Evolutionary conservation across 495 filamentous ascomycete genomes (phyloP).

Genomic region (Cercophora sp.): DNA sequence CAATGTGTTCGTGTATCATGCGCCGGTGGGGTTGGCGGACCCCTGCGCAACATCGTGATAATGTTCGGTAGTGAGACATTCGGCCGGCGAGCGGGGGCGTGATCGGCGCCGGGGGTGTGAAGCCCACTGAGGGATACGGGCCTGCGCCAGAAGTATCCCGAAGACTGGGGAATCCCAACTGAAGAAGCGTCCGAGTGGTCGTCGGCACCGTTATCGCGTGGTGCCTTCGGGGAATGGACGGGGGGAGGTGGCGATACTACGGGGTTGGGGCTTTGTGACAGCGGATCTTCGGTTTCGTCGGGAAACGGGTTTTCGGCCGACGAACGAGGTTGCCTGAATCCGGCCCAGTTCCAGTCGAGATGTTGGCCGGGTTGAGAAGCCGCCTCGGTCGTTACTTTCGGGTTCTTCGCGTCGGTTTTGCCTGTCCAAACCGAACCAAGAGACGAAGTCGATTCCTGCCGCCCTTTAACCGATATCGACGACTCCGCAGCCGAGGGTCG

Average conservation of each 20-base stretch:
- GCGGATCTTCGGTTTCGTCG: constrained; percentile 18
- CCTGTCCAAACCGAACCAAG: constrained; percentile 23
- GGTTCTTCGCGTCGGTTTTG: neutral
- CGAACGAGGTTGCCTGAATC: constrained; percentile 24
- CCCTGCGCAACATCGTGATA: constrained; percentile 18
- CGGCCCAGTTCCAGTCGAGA: constrained; percentile 36
- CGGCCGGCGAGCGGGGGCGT: neutral
- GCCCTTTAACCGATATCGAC: constrained; percentile 18
- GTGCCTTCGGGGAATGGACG: constrained; percentile 13
- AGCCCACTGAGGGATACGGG: neutral
- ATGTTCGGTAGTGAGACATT: constrained; percentile 23
- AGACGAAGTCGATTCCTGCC: constrained; percentile 30
- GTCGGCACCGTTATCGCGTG: too few relatives aligned
- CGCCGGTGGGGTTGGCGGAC: constrained; percentile 17
- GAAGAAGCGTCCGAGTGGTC: too few relatives aligned
- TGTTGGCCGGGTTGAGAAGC: neutral
- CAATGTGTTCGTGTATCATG: too few relatives aligned
- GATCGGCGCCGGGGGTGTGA: constrained; percentile 3
- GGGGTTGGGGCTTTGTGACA: neutral
- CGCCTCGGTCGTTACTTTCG: neutral
- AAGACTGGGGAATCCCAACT: too few relatives aligned
- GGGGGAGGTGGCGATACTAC: constrained; percentile 10
- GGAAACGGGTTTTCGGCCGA: constrained; percentile 3
- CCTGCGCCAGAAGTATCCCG: constrained; percentile 7
- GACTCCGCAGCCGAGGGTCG: constrained; percentile 23